phyloP scores from a whole-genome alignment of 192 early-diverging fungal genomes.

The Pilaira anomala region DNA sequence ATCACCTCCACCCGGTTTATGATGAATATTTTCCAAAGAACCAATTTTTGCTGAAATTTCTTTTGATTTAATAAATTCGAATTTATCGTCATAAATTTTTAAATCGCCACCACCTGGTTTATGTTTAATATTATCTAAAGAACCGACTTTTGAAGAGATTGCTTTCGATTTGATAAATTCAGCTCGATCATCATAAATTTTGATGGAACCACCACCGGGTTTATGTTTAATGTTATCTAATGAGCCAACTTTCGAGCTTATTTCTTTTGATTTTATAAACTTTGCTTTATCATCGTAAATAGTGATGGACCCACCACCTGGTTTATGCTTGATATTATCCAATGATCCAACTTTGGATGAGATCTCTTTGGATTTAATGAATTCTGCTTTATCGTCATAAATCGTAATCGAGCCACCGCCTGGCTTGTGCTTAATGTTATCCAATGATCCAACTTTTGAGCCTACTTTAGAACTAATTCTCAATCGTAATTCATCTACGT shows the following conservation, averaged over 20 bases:
- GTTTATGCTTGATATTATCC: slow-evolving; percentile 19
- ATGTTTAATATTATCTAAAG: slow-evolving; percentile 23
- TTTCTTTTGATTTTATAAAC: slow-evolving; percentile 9
- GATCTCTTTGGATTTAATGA: slow-evolving; percentile 5
- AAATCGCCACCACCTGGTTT: slow-evolving; percentile 17
- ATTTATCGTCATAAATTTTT: slow-evolving; percentile 2
- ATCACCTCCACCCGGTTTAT: slow-evolving; percentile 21
- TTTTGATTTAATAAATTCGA: slow-evolving; percentile 9
- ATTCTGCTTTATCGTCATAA: slow-evolving; percentile 16
- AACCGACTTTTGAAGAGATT: slow-evolving; percentile 16
- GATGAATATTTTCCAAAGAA: slow-evolving; percentile 22
- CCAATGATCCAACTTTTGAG: slow-evolving; percentile 1
- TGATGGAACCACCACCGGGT: not conserved
- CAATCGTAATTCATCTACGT: not conserved
- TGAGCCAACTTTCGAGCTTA: not conserved
- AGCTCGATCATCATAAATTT: slow-evolving; percentile 1
- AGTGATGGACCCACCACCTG: not conserved
- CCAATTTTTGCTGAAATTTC: slow-evolving; percentile 8
- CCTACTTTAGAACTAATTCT: slow-evolving; percentile 1
- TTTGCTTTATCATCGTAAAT: slow-evolving; percentile 8
- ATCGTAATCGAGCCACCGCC: slow-evolving; percentile 11
- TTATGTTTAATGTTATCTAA: slow-evolving; percentile 8
- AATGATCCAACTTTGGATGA: slow-evolving; percentile 2
- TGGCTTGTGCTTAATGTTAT: not conserved
- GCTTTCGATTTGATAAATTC: slow-evolving; percentile 18